Conservation (phyloP, 2,329 filamentous ascomycete genomes). For the Apiospora rasikravindrae region DNA sequence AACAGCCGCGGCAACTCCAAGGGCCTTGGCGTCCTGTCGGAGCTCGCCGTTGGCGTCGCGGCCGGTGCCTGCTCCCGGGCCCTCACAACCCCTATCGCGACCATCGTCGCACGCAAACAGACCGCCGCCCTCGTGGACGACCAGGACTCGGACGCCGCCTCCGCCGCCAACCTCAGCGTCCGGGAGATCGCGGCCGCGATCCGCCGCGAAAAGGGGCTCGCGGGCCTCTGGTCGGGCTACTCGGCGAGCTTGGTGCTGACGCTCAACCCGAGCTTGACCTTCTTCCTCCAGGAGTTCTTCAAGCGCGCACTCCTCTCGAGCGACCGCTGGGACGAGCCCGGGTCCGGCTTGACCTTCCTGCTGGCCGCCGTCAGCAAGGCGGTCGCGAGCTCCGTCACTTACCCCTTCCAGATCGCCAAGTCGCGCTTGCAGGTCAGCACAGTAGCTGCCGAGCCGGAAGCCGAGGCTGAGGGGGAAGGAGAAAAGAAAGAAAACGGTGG, state of each 20-base stretch:
- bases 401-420: constrained; percentile 87
- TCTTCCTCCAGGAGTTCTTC: constrained; percentile 78
- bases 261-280: constrained; percentile 85
- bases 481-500: constrained; percentile 24
- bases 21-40: constrained; percentile 67
- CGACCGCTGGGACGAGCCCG: constrained; percentile 43
- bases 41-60: constrained; percentile 74
- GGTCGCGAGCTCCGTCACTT: constrained; percentile 76
- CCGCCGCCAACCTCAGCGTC: constrained; percentile 46
- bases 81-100: constrained; percentile 80
- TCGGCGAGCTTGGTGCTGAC: constrained; percentile 80
- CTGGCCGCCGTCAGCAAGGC: constrained; percentile 80
- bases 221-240: constrained; percentile 88
- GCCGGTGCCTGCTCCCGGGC: constrained; percentile 78
- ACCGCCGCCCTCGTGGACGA: constrained; percentile 55
- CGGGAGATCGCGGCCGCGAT: constrained; percentile 69
- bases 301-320: constrained; percentile 62
- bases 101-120: constrained; percentile 83
- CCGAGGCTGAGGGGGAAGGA: constrained; percentile 27
- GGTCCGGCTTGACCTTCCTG: constrained; percentile 46
- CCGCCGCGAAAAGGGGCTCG: constrained; percentile 69
- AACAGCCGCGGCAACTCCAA: constrained; percentile 29
- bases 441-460: constrained; percentile 26
- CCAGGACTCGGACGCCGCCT: constrained; percentile 25
- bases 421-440: constrained; percentile 67